Percentiles rank a stretch among this genome's conserved stretches.
Evolutionary conservation across 768 basidiomycete genomes (phyloP).

Genomic region (Xanthoconium purpureum): DNA sequence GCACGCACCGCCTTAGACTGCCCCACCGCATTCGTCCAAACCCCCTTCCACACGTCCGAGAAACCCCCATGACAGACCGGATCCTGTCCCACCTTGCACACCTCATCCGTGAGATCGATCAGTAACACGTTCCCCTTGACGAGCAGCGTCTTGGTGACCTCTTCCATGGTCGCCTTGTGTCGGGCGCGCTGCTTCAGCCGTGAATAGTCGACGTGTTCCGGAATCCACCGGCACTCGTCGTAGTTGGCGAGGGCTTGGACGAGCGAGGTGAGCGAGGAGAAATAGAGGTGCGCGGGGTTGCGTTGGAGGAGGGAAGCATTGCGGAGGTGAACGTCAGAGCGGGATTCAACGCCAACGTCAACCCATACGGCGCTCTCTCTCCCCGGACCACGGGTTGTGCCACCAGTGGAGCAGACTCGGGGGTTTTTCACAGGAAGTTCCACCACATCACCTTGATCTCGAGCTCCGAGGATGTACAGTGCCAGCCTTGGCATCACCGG

Average conservation of each 20-base stretch:
- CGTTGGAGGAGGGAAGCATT: conserved; percentile 58
- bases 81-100: conserved; percentile 43
- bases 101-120: conserved; percentile 56
- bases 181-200: conserved; percentile 55
- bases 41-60: conserved; percentile 60
- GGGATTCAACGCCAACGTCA: conserved; percentile 49
- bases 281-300: conserved; percentile 48
- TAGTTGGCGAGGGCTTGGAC: conserved; percentile 53
- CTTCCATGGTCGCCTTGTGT: conserved; percentile 52
- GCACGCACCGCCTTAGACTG: conserved; percentile 22
- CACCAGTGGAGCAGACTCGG: background rate
- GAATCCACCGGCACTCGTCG: conserved; percentile 55
- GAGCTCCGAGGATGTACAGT: conserved; percentile 48
- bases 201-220: conserved; percentile 52
- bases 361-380: conserved; percentile 34
- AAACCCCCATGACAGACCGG: conserved; percentile 55
- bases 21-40: conserved; percentile 49
- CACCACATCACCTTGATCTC: conserved; percentile 17
- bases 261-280: conserved; percentile 51
- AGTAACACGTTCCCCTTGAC: conserved; percentile 48
- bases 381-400: background rate
- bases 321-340: conserved; percentile 56
- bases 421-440: conserved; percentile 8
- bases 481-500: conserved; percentile 53
- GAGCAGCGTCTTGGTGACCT: conserved; percentile 52